Percentiles rank a stretch among this genome's conserved stretches.
Evolutionary conservation across 805 yeast species (phyloP).

Genomic region (Lachancea fermentati): DNA sequence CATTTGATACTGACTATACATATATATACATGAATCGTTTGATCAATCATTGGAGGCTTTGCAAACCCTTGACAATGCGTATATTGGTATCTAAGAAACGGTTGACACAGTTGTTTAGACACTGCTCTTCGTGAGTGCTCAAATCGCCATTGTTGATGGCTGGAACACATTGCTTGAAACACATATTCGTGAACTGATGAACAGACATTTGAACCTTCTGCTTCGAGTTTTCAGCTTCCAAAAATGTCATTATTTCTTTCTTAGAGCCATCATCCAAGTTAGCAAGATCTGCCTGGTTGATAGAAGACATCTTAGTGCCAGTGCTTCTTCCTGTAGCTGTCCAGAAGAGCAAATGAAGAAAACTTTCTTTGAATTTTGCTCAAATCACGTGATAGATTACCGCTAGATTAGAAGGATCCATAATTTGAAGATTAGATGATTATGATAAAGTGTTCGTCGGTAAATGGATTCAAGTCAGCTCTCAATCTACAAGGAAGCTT

Average conservation of each 20-base stretch:
- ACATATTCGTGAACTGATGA: conserved; percentile 82
- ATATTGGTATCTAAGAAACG: conserved; percentile 84
- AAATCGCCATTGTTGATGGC: conserved; percentile 44
- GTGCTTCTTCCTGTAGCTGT: neutral
- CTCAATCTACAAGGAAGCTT: conserved; percentile 15
- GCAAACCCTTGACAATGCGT: conserved; percentile 60
- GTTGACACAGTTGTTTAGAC: conserved; percentile 77
- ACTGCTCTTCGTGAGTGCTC: conserved; percentile 55
- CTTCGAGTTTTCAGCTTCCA: conserved; percentile 79
- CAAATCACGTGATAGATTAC: no score
- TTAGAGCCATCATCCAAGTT: conserved; percentile 62
- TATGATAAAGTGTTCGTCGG: no score
- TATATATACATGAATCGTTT: no score
- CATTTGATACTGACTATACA: neutral
- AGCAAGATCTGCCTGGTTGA: conserved; percentile 38
- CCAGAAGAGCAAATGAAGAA: neutral
- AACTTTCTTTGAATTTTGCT: neutral
- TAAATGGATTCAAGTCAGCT: conserved; percentile 3
- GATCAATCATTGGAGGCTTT: conserved; percentile 25
- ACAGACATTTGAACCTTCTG: conserved; percentile 83
- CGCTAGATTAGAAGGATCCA: no score
- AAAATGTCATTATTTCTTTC: conserved; percentile 66
- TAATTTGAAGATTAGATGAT: no score
- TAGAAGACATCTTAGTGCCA: conserved; percentile 26
- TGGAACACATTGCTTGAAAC: conserved; percentile 80